Evolutionary conservation across 2,329 filamentous ascomycete genomes (phyloP).

Genomic region (Calonectria pauciramosa): DNA sequence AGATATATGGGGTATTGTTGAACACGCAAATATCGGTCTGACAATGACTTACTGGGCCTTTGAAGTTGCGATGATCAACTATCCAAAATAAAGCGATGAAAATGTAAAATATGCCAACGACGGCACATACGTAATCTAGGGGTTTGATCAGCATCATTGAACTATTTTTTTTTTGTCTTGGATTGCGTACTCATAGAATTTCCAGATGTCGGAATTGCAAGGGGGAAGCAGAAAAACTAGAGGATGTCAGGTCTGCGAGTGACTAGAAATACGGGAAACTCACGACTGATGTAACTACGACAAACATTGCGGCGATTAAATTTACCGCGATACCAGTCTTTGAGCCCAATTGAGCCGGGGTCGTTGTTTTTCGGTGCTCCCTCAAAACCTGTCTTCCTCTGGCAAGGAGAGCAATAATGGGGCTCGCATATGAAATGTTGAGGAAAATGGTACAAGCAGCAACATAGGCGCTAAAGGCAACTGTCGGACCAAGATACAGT

Average conservation of each 20-base stretch:
- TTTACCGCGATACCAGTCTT: constrained; percentile 37
- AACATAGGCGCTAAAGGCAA: constrained; percentile 60
- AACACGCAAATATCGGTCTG: neutral
- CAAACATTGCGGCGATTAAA: constrained; percentile 48
- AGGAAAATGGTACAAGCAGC: constrained; percentile 59
- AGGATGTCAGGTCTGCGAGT: neutral
- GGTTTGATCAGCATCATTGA: neutral
- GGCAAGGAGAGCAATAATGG: constrained; percentile 53
- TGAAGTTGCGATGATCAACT: neutral
- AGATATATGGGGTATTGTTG: no score
- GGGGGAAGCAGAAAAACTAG: constrained; percentile 30
- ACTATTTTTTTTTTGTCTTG: no score
- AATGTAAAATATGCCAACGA: neutral
- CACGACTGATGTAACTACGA: constrained; percentile 52
- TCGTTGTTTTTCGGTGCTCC: constrained; percentile 39
- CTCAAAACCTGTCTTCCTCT: constrained; percentile 49
- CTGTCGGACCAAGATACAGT: constrained; percentile 56
- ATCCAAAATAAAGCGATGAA: neutral
- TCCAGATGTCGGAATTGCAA: constrained; percentile 14
- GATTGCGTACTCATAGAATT: constrained; percentile 24
- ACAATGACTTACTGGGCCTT: neutral
- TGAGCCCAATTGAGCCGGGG: constrained; percentile 45
- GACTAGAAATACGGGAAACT: neutral
- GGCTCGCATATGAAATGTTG: constrained; percentile 59
- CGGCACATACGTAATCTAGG: neutral